Base-by-base conservation (phyloP, 768 basidiomycete genomes). In the Kwoniella heveanensis region DNA sequence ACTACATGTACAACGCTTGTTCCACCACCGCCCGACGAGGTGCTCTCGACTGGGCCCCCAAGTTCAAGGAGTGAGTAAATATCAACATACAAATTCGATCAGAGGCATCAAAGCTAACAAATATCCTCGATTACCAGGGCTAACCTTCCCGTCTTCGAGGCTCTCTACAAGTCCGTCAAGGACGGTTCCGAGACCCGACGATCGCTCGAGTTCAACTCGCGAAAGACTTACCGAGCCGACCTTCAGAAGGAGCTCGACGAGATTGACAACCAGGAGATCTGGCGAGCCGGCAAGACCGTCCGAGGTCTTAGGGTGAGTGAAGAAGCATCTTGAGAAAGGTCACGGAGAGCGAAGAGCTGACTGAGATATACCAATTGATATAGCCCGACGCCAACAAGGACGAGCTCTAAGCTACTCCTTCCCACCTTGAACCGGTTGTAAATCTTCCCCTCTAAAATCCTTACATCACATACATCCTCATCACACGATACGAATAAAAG, bases 1-100 rank as follows among this genome's bases (percentile, higher is more conserved):
- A 97, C 83, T 95, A 96, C 87, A 97, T 98, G 94, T 97, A 88
- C 87, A 89, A 90, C 79, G 95, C 96, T 50, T 99, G 96, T 84
- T 98, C 96, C 30, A 98, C 95, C 72, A 98, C 96, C 53, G 96
- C 96, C 55, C 92, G 95, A 73, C 95, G 96, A 68, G 96, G 96
- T 76, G 96, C 95, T 64, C 71, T 74, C 68, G 96, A 98, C 85
- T 98, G 96, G 96, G 94, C 95, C 13, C 94, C 93, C 66, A 81
- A 79, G 69, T 83, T 96, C 81, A 93, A 94, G 79, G 92, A 95
- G 82, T 74, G 54, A 70, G 76, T 69, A 13, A 12, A 22, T n/a
- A 25, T 60, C 39, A 17, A 24, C 37, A 49, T 36, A 36, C 32
- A n/a, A n/a, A n/a, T n/a, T 32, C 32, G 13, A 32, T 13, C 32